Conservation (phyloP, 805 yeast species). For the Kregervanrija delftensis region DNA sequence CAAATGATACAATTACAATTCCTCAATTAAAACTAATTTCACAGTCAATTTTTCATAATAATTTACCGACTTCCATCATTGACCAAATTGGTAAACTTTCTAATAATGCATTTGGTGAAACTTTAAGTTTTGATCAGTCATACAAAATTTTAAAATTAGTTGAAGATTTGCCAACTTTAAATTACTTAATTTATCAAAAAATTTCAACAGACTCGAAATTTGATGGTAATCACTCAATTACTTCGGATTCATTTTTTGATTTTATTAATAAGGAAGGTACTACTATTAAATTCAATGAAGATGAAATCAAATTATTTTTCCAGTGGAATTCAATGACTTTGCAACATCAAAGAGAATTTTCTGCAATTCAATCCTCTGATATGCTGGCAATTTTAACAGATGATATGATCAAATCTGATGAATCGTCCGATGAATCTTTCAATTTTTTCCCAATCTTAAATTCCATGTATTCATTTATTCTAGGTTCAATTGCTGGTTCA, state of each 20-base stretch:
- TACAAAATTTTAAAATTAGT: conserved; percentile 40
- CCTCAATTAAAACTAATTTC: conserved; percentile 17
- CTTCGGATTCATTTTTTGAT: conserved; percentile 19
- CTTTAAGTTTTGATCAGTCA: conserved; percentile 42
- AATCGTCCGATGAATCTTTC: conserved; percentile 37
- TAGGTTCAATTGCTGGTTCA: conserved; percentile 96
- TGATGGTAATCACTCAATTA: conserved; percentile 16
- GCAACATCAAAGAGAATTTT: conserved; percentile 18
- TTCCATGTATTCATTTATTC: conserved; percentile 76
- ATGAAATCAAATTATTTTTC: conserved; percentile 27
- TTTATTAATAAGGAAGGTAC: conserved; percentile 16
- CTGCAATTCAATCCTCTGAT: conserved; percentile 25
- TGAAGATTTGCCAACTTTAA: conserved; percentile 27
- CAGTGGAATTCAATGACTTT: conserved; percentile 28
- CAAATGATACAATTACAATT: conserved; percentile 13
- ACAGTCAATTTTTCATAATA: conserved; percentile 21
- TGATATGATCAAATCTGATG: conserved; percentile 39
- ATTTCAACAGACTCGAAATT: conserved; percentile 16
- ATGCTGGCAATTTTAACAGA: conserved; percentile 41
- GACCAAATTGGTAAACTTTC: conserved; percentile 47
- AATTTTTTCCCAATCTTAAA: conserved; percentile 64
- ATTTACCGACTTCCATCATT: conserved; percentile 42
- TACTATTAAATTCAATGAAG: conserved; percentile 15
- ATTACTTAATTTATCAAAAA: conserved; percentile 25
- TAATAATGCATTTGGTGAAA: conserved; percentile 32